Conservation (phyloP, 305 asterid genomes). For the Solanum hybrid region DNA sequence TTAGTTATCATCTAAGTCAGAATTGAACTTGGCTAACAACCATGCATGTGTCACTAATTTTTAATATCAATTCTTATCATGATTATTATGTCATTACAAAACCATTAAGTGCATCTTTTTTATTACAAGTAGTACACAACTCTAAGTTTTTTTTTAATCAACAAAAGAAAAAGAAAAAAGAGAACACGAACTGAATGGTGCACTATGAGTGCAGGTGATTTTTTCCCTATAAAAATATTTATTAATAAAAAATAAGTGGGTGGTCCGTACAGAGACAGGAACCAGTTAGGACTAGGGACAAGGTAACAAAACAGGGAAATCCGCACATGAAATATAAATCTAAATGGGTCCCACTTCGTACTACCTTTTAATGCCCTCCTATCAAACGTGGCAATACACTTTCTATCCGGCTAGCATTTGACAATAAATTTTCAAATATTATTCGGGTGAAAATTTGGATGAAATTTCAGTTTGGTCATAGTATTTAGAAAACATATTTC, state of each 20-base stretch:
- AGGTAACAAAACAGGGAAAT: conserved; percentile 31
- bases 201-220: background rate
- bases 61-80: background rate
- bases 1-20: background rate
- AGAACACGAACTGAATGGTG: background rate
- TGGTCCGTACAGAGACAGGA: conserved; percentile 2
- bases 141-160: background rate
- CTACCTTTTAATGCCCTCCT: background rate
- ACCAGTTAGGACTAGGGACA: conserved; percentile 42
- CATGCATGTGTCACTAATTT: background rate
- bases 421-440: no score
- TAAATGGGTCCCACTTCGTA: conserved; percentile 25
- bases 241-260: background rate
- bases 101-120: background rate
- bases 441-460: no score
- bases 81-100: background rate
- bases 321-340: conserved; percentile 26
- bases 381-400: conserved; percentile 4
- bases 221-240: background rate
- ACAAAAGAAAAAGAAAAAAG: background rate
- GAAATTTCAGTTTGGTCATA: background rate
- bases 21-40: background rate
- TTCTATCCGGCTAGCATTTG: no score
- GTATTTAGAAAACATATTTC: no score
- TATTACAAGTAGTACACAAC: background rate